These are phyloP conservation scores for Sclerotinia glacialis DNA, from an alignment of 2,329 filamentous ascomycete genomes.

Conservation along the genomic window DNA sequence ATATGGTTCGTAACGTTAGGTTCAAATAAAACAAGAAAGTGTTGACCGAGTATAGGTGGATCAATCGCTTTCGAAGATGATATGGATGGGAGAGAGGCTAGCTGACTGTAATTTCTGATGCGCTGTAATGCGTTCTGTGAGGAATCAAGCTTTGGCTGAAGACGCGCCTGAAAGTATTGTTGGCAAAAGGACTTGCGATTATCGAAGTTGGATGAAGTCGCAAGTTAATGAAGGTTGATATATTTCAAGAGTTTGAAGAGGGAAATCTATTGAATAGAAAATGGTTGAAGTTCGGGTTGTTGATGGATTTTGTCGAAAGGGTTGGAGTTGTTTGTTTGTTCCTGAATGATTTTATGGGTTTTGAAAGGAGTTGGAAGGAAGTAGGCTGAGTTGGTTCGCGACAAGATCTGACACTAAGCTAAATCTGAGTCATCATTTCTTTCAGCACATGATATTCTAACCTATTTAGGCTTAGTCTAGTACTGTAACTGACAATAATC, in stretches of 20 bases:
- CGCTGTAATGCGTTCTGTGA: conserved; percentile 29
- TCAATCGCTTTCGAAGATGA: conserved; percentile 28
- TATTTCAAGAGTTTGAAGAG: background rate
- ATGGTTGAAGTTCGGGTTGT: conserved; percentile 7
- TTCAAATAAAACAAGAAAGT: conserved; percentile 35
- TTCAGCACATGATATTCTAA: background rate
- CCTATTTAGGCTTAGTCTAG: background rate
- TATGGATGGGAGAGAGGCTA: conserved; percentile 31
- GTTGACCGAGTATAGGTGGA: conserved; percentile 31
- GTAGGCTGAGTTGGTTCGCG: conserved; percentile 17
- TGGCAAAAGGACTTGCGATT: conserved; percentile 32
- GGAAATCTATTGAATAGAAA: conserved; percentile 4
- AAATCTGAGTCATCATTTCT: conserved; percentile 8
- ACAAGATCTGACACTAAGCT: conserved; percentile 6
- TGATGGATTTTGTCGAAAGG: conserved; percentile 24
- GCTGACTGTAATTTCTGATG: conserved; percentile 35
- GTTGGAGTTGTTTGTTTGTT: conserved; percentile 27
- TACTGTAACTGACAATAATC: background rate
- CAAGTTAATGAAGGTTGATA: background rate
- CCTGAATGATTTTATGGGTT: background rate
- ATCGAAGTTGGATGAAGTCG: conserved; percentile 33
- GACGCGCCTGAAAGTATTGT: conserved; percentile 17
- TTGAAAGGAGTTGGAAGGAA: conserved; percentile 14
- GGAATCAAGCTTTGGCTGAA: conserved; percentile 29
- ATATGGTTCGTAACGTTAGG: conserved; percentile 35